Evolutionary conservation across 495 filamentous ascomycete genomes (phyloP).

Genomic region (Neurospora tetrasperma): DNA sequence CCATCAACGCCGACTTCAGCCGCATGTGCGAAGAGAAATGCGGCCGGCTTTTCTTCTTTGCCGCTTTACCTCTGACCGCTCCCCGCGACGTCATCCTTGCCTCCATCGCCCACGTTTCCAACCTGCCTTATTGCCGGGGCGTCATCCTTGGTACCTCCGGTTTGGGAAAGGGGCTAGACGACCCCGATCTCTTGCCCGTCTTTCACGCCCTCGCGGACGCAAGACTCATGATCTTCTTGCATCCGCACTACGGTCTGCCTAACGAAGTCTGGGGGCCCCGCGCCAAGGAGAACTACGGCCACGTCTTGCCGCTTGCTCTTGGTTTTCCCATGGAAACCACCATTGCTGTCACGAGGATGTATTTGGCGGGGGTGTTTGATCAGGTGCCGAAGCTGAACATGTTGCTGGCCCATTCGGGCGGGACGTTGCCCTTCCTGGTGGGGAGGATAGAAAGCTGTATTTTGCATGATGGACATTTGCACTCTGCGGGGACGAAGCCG

Average conservation of each 20-base stretch:
- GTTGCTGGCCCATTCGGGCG: constrained; percentile 79
- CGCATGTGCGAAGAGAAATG: constrained; percentile 49
- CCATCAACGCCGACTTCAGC: constrained; percentile 71
- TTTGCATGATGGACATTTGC: constrained; percentile 64
- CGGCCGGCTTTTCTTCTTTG: constrained; percentile 67
- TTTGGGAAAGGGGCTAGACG: constrained; percentile 73
- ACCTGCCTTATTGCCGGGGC: constrained; percentile 60
- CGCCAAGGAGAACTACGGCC: constrained; percentile 54
- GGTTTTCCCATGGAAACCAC: constrained; percentile 94
- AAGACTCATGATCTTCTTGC: constrained; percentile 63
- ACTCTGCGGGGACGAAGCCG: constrained; percentile 25
- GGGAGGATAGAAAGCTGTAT: constrained; percentile 85
- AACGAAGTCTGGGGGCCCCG: constrained; percentile 65
- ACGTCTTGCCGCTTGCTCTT: constrained; percentile 76
- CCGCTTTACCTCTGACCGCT: constrained; percentile 66
- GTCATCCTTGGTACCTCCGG: constrained; percentile 84
- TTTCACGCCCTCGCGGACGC: constrained; percentile 57
- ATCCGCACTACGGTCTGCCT: constrained; percentile 89
- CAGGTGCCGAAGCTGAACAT: constrained; percentile 58
- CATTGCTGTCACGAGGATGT: constrained; percentile 82
- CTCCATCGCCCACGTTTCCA: constrained; percentile 52
- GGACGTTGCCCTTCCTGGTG: constrained; percentile 80
- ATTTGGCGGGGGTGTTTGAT: constrained; percentile 76
- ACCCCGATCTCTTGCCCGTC: constrained; percentile 57
- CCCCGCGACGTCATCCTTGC: constrained; percentile 46